These are phyloP conservation scores for Suhomyces anneliseae DNA, from an alignment of 1,139 yeast species.

Conservation along the genomic window DNA sequence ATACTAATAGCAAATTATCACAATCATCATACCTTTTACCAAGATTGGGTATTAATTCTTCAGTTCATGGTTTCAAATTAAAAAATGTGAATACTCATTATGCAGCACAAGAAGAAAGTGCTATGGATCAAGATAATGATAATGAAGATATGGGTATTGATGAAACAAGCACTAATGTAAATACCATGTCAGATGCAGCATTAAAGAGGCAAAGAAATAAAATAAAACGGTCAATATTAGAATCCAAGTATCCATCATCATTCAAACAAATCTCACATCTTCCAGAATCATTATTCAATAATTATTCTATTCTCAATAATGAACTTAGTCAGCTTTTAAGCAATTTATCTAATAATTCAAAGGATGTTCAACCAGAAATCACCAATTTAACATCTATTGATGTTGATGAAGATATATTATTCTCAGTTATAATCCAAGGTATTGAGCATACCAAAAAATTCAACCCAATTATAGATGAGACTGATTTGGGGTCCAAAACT, in stretches of 20 bases:
- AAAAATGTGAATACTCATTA: conserved; percentile 10
- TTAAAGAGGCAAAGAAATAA: conserved; percentile 37
- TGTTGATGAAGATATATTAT: conserved; percentile 41
- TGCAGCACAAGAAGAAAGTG: conserved; percentile 32
- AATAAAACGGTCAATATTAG: conserved; percentile 32
- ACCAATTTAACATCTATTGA: conserved; percentile 30
- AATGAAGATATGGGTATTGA: conserved; percentile 46
- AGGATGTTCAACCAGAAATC: conserved; percentile 22
- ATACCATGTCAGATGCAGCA: conserved; percentile 32
- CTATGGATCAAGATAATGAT: conserved; percentile 36
- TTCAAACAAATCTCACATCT: conserved; percentile 37
- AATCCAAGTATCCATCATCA: conserved; percentile 37
- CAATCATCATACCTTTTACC: conserved; percentile 45
- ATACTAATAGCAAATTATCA: conserved; percentile 36
- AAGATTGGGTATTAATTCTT: conserved; percentile 46
- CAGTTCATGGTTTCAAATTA: conserved; percentile 45
- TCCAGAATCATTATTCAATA: conserved; percentile 41
- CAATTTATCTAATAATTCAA: conserved; percentile 19
- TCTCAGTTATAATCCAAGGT: conserved; percentile 37
- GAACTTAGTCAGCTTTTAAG: conserved; percentile 31
- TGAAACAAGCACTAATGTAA: conserved; percentile 17
- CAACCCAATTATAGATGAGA: conserved; percentile 9
- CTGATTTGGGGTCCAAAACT: conserved; percentile 3
- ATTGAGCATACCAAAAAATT: conserved; percentile 22
- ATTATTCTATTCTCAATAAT: conserved; percentile 32